Base-by-base conservation (phyloP, 768 basidiomycete species). In the Pisolithus tinctorius region DNA sequence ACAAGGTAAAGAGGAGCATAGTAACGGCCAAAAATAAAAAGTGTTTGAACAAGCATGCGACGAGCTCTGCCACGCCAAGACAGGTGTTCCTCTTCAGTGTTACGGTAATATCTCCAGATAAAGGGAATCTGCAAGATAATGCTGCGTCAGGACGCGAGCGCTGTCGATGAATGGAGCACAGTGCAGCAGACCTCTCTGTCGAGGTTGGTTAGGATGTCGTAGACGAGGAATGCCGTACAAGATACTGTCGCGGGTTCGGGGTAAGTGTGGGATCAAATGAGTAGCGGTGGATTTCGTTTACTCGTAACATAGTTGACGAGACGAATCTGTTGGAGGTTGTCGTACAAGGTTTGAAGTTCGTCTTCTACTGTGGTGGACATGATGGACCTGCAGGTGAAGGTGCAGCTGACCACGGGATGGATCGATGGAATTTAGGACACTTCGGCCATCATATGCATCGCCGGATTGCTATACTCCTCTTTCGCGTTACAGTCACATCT, bases 21-120 rank as follows among this genome's bases (percentile, higher is more conserved):
- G 44, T 64, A 63, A 20, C 62, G 59, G 20, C 60, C 47, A 31
- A 63, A 59, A 26, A 64, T 39, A 44, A 61, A 63, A 26, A 63
- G 49, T 2, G 49, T 14, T 30, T 30, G 49, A n/a, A 63, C 10
- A 29, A 64, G 13, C 14, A 49, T 11, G 20, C n/a, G 54, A 20
- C 49, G 56, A n/a, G 29, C 13, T 31, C 34, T 53, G 13, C 20
- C 11, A 9, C 8, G 2, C 14, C 23, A 4, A 42, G 14, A 50
- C 30, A 14, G n/a, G 11, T 29, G 34, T 1, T 26, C 47, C 4
- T 38, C 9, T 8, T 49, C 25, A 13, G 31, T 34, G 10, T 45
- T 42, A 20, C 13, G 50, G 39, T 13, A 47, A 29, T 55, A 48
- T 30, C 20, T 30, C 60, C 60, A 62, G 11, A 63, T 52, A 31